These are phyloP conservation scores for Macrolepiota dolichaula DNA, from an alignment of 768 basidiomycete genomes.

Conservation along the genomic window DNA sequence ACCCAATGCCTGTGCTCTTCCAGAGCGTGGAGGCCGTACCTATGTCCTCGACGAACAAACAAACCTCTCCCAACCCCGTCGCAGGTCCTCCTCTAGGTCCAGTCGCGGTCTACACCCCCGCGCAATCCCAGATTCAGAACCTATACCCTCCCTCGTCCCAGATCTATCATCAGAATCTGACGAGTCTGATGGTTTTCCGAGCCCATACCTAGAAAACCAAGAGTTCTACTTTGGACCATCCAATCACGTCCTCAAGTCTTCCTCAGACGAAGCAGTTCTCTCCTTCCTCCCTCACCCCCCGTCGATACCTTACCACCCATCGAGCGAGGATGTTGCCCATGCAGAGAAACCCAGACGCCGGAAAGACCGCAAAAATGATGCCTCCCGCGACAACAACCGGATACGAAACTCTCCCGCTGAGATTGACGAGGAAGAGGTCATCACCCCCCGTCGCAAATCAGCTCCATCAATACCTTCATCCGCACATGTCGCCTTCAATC, in stretches of 20 bases:
- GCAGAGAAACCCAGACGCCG: conserved; percentile 20
- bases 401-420: conserved; percentile 26
- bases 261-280: conserved; percentile 18
- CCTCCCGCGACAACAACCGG: conserved; percentile 34
- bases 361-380: conserved; percentile 30
- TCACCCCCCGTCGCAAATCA: not conserved
- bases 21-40: conserved; percentile 73
- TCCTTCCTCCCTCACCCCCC: conserved; percentile 37
- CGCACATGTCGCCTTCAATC: not conserved
- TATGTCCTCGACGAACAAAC: conserved; percentile 48
- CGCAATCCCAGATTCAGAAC: conserved; percentile 11
- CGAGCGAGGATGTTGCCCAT: conserved; percentile 13
- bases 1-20: conserved; percentile 72
- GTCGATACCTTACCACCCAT: conserved; percentile 18
- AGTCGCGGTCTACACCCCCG: conserved; percentile 7
- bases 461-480: not conserved
- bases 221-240: conserved; percentile 15
- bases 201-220: conserved; percentile 27
- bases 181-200: conserved; percentile 54
- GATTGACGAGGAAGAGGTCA: conserved; percentile 15
- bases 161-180: conserved; percentile 65
- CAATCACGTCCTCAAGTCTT: conserved; percentile 5
- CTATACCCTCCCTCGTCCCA: conserved; percentile 49
- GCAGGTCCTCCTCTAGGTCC: conserved; percentile 12
- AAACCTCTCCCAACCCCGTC: conserved; percentile 42